phyloP scores from a whole-genome alignment of 345 rosid genomes.

The Salix dunnii region DNA sequence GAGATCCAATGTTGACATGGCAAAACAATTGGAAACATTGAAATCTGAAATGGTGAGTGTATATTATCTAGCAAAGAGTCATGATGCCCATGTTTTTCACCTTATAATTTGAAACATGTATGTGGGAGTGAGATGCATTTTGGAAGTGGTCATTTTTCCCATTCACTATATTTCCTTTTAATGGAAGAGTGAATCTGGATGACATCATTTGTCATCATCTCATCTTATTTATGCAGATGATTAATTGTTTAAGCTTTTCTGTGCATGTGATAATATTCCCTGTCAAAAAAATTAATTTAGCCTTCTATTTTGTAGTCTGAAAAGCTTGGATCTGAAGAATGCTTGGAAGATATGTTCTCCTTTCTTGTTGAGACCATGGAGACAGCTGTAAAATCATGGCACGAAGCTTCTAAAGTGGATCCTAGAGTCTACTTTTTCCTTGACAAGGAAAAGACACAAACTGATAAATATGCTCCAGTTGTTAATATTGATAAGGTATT shows the following conservation, averaged over 20 bases:
- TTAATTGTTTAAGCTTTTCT: neutral
- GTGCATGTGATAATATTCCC: neutral
- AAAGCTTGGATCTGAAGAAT: conserved; percentile 58
- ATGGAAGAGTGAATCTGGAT: neutral
- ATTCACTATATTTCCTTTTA: neutral
- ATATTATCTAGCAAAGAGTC: neutral
- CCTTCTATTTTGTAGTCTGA: conserved; percentile 51
- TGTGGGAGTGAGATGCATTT: neutral
- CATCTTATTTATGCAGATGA: neutral
- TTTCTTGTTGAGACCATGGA: conserved; percentile 81
- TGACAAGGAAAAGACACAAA: conserved; percentile 71
- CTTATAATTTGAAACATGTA: neutral
- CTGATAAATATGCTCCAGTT: conserved; percentile 72
- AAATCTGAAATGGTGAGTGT: conserved; percentile 68
- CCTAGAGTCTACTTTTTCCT: conserved; percentile 73
- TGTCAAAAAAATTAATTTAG: conserved; percentile 6
- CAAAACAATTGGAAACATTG: conserved; percentile 57
- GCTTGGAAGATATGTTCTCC: conserved; percentile 52
- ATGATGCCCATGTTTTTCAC: neutral
- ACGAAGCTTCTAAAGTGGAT: conserved; percentile 75
- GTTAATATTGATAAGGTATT: conserved; percentile 93
- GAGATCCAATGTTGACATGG: conserved; percentile 74
- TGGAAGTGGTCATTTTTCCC: neutral
- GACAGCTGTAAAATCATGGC: conserved; percentile 74
- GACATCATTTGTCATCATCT: neutral